These are phyloP conservation scores for Talaromyces amestolkiae DNA, from an alignment of 2,329 filamentous ascomycete species.

Conservation along the genomic window DNA sequence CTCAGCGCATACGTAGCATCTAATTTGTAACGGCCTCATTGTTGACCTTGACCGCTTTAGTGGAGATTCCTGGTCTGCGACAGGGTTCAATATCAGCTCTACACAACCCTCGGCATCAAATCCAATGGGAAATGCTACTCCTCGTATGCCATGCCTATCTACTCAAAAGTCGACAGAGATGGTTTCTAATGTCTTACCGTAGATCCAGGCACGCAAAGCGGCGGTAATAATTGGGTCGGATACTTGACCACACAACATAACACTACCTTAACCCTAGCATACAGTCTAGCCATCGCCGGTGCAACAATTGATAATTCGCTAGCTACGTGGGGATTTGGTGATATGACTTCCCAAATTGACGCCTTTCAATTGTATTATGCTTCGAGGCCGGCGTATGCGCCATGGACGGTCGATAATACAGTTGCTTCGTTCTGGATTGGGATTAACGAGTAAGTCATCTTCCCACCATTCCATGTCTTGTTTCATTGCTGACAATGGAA, in stretches of 20 bases:
- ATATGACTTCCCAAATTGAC: constrained; percentile 17
- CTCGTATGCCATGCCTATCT: constrained; percentile 10
- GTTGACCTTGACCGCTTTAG: constrained; percentile 6
- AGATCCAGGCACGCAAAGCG: constrained; percentile 18
- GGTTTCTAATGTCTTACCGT: not conserved
- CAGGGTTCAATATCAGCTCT: constrained; percentile 10
- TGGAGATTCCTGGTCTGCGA: constrained; percentile 17
- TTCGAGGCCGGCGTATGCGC: constrained; percentile 14
- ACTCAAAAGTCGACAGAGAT: not conserved
- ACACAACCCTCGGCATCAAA: constrained; percentile 16
- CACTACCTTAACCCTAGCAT: constrained; percentile 10
- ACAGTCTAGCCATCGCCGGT: constrained; percentile 17
- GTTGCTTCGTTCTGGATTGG: constrained; percentile 18
- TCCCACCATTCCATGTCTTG: not conserved
- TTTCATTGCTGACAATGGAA: constrained; percentile 8
- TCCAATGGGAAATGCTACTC: constrained; percentile 17
- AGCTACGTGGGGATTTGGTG: constrained; percentile 19
- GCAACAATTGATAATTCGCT: constrained; percentile 18
- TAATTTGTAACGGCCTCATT: not conserved
- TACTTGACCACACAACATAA: constrained; percentile 18
- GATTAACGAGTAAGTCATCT: constrained; percentile 17
- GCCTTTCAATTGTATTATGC: constrained; percentile 19
- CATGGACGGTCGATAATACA: constrained; percentile 16
- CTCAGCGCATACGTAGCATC: not conserved
- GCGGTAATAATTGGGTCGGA: constrained; percentile 16